Evolutionary conservation across 306 rosid species (phyloP).

Genomic region (Quercus ilex): DNA sequence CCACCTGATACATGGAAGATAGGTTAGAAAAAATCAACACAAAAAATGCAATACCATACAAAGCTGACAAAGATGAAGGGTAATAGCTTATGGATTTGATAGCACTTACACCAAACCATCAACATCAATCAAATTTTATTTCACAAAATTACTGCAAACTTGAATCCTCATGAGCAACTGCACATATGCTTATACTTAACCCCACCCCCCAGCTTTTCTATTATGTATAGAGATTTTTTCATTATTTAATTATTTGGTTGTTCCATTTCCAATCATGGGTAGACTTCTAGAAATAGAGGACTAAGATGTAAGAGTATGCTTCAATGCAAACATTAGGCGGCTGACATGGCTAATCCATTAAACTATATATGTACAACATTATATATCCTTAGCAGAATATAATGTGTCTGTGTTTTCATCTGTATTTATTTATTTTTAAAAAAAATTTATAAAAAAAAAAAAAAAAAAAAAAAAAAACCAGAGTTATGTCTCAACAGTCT

Average conservation of each 20-base stretch:
- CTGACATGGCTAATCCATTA: not conserved
- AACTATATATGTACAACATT: not conserved
- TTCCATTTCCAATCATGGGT: not conserved
- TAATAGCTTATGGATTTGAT: not conserved
- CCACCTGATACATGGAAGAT: conserved; percentile 45
- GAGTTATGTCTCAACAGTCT: not conserved
- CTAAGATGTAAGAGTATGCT: not conserved
- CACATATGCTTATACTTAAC: not conserved
- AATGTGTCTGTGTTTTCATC: not conserved
- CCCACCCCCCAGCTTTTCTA: not conserved
- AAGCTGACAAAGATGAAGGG: not conserved
- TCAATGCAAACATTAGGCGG: not conserved
- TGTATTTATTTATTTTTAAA: no score
- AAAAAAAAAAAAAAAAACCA: not conserved
- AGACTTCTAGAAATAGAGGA: not conserved
- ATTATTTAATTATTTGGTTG: not conserved
- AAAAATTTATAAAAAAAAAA: no score
- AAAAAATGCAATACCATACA: not conserved
- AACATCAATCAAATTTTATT: not conserved
- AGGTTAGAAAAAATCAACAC: conserved; percentile 11
- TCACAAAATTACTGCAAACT: not conserved
- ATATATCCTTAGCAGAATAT: not conserved
- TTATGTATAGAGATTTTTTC: not conserved
- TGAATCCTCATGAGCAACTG: not conserved
- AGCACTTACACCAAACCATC: not conserved